Percentiles rank a stretch among this genome's conserved stretches.
Evolutionary conservation across 805 yeast species (phyloP).

Genomic region (Suhomyces tanzawaensis): DNA sequence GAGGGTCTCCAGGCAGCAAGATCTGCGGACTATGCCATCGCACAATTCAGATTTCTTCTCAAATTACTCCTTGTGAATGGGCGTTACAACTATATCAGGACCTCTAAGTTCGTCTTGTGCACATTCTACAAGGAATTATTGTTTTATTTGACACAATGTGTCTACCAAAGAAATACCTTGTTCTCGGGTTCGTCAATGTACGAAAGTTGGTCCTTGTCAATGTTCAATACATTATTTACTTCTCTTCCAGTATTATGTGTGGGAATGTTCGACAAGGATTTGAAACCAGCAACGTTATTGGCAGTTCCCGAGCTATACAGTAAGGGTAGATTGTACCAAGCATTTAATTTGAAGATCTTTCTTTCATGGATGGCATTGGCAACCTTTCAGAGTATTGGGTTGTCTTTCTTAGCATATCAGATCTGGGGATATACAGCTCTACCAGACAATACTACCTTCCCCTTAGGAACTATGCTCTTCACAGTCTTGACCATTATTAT

Average conservation of each 20-base stretch:
- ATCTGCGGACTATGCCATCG: conserved; percentile 91
- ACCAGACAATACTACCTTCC: conserved; percentile 74
- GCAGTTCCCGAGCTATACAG: conserved; percentile 90
- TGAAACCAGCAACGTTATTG: conserved; percentile 80
- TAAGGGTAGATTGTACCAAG: conserved; percentile 70
- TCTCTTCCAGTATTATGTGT: conserved; percentile 86
- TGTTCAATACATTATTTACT: conserved; percentile 96
- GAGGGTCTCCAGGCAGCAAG: conserved; percentile 98
- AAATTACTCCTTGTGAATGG: conserved; percentile 92
- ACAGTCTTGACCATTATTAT: conserved; percentile 71
- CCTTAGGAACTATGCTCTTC: conserved; percentile 74
- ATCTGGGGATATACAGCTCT: conserved; percentile 71
- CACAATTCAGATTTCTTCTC: conserved; percentile 82
- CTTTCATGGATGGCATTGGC: conserved; percentile 78
- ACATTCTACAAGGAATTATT: conserved; percentile 93
- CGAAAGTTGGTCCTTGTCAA: conserved; percentile 94
- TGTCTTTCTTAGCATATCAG: conserved; percentile 64
- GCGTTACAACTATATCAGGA: conserved; percentile 88
- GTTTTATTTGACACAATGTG: conserved; percentile 84
- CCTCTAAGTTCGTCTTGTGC: conserved; percentile 85
- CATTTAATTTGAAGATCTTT: conserved; percentile 70
- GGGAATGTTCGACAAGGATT: conserved; percentile 94
- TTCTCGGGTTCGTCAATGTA: conserved; percentile 92
- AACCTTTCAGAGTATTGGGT: conserved; percentile 64
- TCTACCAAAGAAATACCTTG: conserved; percentile 80